phyloP scores from a whole-genome alignment of 768 basidiomycete species.

The Saitozyma podzolica region DNA sequence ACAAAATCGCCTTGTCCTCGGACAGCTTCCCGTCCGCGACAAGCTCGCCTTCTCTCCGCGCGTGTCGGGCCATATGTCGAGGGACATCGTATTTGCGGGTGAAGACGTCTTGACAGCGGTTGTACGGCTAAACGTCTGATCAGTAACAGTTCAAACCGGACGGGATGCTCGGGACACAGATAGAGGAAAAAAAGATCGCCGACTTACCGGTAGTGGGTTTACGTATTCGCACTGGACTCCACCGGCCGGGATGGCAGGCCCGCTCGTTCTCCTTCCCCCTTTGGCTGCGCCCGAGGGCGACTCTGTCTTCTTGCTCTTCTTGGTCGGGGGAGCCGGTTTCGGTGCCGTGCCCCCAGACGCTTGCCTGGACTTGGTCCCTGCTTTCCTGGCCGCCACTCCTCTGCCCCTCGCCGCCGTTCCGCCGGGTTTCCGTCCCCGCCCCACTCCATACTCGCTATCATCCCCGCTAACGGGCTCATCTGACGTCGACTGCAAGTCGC shows the following conservation, averaged over 20 bases:
- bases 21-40: constrained; percentile 41
- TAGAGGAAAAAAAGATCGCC: not conserved
- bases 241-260: constrained; percentile 4
- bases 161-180: not conserved
- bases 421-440: constrained; percentile 2
- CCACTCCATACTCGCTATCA: constrained; percentile 4
- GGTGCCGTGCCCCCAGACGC: not conserved
- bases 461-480: not conserved
- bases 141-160: not conserved
- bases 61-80: constrained; percentile 47
- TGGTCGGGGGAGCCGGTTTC: not conserved
- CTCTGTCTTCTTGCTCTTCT: constrained; percentile 5
- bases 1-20: constrained; percentile 42
- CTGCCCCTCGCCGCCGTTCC: too few relatives aligned
- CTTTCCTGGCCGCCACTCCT: not conserved
- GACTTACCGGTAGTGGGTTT: constrained; percentile 43
- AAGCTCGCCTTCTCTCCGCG: constrained; percentile 43
- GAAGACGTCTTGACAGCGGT: constrained; percentile 44
- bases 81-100: constrained; percentile 48
- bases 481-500: too few relatives aligned
- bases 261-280: constrained; percentile 11
- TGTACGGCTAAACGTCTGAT: constrained; percentile 31
- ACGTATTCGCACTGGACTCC: constrained; percentile 46
- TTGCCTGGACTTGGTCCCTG: not conserved
- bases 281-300: constrained; percentile 10